A percentile compares a stretch with the other conserved stretches of the same genome.
phyloP scores from a whole-genome alignment of 441 rosid species.

The Hura crepitans region DNA sequence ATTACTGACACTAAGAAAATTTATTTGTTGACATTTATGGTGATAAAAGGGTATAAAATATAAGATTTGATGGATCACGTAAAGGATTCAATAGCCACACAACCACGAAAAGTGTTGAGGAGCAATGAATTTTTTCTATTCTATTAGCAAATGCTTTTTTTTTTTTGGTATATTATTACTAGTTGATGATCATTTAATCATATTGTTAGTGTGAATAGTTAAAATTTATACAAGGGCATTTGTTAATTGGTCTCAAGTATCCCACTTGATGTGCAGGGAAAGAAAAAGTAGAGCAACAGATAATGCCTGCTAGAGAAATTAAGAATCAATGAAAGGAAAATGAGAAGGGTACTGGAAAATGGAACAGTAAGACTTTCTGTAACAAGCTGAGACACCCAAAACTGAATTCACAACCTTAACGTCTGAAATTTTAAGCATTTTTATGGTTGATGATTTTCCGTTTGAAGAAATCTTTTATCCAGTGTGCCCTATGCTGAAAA shows the following conservation, averaged over 20 bases:
- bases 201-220: neutral
- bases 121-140: neutral
- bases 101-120: conserved; percentile 2
- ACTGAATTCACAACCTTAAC: conserved; percentile 5
- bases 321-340: conserved; percentile 8
- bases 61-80: conserved; percentile 2
- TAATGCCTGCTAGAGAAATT: neutral
- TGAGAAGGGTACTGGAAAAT: conserved; percentile 23
- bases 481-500: neutral
- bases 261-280: neutral
- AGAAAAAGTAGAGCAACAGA: neutral
- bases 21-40: neutral
- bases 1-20: neutral
- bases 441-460: neutral
- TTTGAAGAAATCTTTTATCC: neutral
- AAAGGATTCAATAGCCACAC: conserved; percentile 3
- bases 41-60: neutral
- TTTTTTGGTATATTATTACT: neutral
- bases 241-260: neutral
- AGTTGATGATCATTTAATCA: neutral
- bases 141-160: neutral
- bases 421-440: neutral
- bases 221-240: neutral
- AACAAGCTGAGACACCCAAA: conserved; percentile 19
- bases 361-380: conserved; percentile 19